Evolutionary conservation across 2,329 filamentous ascomycete genomes (phyloP).

Genomic region (Colletotrichum godetiae): DNA sequence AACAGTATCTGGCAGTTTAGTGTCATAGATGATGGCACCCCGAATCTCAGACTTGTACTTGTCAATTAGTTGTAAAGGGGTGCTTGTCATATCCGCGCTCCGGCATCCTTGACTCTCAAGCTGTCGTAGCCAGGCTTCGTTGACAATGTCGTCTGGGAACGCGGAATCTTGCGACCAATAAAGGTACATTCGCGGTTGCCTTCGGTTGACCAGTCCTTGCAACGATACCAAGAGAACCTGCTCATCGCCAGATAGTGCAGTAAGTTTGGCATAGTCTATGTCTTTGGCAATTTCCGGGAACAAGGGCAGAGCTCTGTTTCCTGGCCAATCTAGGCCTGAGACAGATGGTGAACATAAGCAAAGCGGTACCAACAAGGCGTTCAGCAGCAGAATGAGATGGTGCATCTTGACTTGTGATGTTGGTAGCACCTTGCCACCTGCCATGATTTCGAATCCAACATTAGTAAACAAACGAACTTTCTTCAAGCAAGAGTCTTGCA

Average conservation of each 20-base stretch:
- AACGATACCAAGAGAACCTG: slow-evolving; percentile 5
- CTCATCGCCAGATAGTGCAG: not conserved
- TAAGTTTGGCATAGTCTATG: slow-evolving; percentile 7
- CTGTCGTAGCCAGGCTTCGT: slow-evolving; percentile 13
- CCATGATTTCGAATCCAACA: not conserved
- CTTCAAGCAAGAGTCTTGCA: too few species aligned
- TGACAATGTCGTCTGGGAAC: not conserved
- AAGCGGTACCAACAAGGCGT: not conserved
- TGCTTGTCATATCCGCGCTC: not conserved
- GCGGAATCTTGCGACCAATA: not conserved
- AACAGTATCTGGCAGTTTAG: slow-evolving; percentile 10
- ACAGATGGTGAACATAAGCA: not conserved
- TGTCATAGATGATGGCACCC: slow-evolving; percentile 14
- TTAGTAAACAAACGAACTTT: too few species aligned
- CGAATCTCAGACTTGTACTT: slow-evolving; percentile 14
- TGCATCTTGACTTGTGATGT: too few species aligned
- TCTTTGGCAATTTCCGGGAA: not conserved
- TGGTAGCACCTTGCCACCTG: not conserved
- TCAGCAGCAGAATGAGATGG: not conserved
- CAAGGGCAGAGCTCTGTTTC: not conserved
- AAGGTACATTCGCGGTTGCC: slow-evolving; percentile 3
- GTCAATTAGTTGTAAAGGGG: not conserved
- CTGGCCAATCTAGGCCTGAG: slow-evolving; percentile 8
- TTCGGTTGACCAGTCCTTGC: slow-evolving; percentile 13
- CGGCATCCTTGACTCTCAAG: not conserved